Evolutionary conservation across 2,329 filamentous ascomycete genomes (phyloP).

Genomic region (Aureobasidium lini): DNA sequence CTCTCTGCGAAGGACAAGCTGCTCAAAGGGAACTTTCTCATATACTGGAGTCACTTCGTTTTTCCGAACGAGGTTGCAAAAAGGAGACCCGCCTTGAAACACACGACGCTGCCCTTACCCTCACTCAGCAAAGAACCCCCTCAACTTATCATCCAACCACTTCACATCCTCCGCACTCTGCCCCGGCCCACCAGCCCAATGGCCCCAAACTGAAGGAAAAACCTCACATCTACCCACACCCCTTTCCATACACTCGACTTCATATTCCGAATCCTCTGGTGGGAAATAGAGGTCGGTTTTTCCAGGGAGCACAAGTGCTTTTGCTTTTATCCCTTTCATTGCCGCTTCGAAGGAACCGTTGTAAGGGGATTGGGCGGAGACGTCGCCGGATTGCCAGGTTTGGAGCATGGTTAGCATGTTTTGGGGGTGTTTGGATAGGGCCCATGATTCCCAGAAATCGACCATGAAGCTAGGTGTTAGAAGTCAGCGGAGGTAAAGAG

Average conservation of each 20-base stretch:
- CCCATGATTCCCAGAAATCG: conserved; percentile 71
- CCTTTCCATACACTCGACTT: conserved; percentile 56
- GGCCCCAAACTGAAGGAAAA: conserved; percentile 59
- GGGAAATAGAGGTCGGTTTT: conserved; percentile 78
- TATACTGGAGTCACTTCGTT: no score
- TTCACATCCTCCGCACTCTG: conserved; percentile 62
- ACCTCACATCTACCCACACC: conserved; percentile 49
- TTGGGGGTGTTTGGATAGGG: conserved; percentile 64
- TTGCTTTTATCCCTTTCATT: conserved; percentile 63
- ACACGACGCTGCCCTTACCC: no score
- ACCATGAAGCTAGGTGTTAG: conserved; percentile 57
- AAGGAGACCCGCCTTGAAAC: no score
- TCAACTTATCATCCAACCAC: conserved; percentile 61
- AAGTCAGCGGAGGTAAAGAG: no score
- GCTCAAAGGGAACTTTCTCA: no score
- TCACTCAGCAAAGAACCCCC: conserved; percentile 41
- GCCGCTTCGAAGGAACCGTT: conserved; percentile 50
- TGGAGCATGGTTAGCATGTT: conserved; percentile 68
- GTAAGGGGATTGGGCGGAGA: conserved; percentile 61
- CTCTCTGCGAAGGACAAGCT: no score
- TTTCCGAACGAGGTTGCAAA: no score
- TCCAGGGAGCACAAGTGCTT: conserved; percentile 60
- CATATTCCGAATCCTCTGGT: conserved; percentile 70
- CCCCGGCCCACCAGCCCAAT: conserved; percentile 53
- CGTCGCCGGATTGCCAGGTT: conserved; percentile 71